Percentiles rank a stretch among this genome's conserved stretches.
Conservation (phyloP, 768 basidiomycete species). For the Pleurotus tuoliensis region DNA sequence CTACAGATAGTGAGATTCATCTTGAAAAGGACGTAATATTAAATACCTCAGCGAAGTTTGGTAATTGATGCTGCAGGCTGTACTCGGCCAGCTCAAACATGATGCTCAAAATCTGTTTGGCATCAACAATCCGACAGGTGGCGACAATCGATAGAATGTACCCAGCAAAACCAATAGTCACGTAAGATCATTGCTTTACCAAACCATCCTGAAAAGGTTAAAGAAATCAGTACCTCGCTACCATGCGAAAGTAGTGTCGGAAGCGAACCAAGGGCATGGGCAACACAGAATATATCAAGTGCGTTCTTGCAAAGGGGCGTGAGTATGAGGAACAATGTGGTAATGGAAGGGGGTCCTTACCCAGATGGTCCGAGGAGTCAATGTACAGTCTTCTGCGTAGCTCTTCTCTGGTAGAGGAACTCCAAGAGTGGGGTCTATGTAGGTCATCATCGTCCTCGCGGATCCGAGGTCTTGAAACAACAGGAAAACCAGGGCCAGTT, state of each 20-base stretch:
- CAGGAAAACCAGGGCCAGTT: slow-evolving; percentile 77
- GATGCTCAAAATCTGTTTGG: slow-evolving; percentile 71
- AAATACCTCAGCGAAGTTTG: slow-evolving; percentile 81
- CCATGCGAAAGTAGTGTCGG: not conserved
- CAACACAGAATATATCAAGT: slow-evolving; percentile 82
- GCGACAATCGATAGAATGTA: slow-evolving; percentile 26
- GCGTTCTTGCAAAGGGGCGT: slow-evolving; percentile 48
- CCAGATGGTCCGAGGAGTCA: slow-evolving; percentile 64
- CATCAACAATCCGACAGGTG: slow-evolving; percentile 7
- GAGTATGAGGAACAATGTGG: slow-evolving; percentile 1
- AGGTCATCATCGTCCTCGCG: slow-evolving; percentile 74
- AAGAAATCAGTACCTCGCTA: not conserved
- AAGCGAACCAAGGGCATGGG: slow-evolving; percentile 57
- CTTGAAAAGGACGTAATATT: slow-evolving; percentile 8
- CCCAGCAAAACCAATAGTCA: slow-evolving; percentile 96
- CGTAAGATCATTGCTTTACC: slow-evolving; percentile 87
- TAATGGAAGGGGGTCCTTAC: slow-evolving; percentile 31
- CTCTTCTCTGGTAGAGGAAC: slow-evolving; percentile 78
- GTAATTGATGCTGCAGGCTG: slow-evolving; percentile 81
- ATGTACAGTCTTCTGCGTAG: slow-evolving; percentile 77
- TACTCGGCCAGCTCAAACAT: slow-evolving; percentile 90
- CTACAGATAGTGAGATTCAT: slow-evolving; percentile 23
- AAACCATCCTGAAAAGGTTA: slow-evolving; percentile 55
- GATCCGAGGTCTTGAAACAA: slow-evolving; percentile 82
- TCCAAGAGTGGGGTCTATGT: slow-evolving; percentile 69